Evolutionary conservation across 148 eudicot species (phyloP), one percentile per base, ranked within the genome.

Genomic region (Nyssa sinensis): DNA sequence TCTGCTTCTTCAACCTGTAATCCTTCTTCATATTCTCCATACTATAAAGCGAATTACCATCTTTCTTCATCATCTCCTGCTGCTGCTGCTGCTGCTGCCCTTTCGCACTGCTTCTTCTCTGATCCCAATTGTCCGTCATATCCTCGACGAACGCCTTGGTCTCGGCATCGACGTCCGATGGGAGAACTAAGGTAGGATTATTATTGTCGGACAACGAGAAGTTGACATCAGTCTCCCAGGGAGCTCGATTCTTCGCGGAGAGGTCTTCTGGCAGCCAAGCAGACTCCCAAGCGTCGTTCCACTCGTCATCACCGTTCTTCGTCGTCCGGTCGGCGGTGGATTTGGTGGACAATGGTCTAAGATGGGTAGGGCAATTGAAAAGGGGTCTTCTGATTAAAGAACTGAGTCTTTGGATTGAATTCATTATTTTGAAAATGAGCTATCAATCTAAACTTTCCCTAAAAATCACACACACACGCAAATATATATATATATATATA

Each of bases 81-180:
- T 66, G 75, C 58, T 73, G 24, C 21, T 55, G 24, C 25, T 74
- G 62, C 12, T 61, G 34, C n/a, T 61, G 73, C 25, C 31, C 55
- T 75, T 44, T 53, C 33, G 41, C 25, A 47, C 76, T 74, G 51
- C 32, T 34, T 25, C 83, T 78, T 75, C 98, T 87, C 70, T 88
- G 85, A 0, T 90, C 94, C 98, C 98, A 95, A 67, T 95, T 95
- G 30, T 92, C 96, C 28, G 79, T 84, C 98, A 95, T 95, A 30
- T 95, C 97, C 76, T 83, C 93, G 24, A 92, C 88, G 62, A 95
- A 95, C 25, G 96, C 97, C 83, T 83, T 86, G 17, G 96, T 90
- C 39, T 92, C 97, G 6, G 91, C 32, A 64, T 94, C 98, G 1
- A 77, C 66, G 41, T 80, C 89, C 29, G 80, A 23, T 0, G 85